Base-by-base conservation (phyloP, 129 eudicot genomes). In the Mikania micrantha region DNA sequence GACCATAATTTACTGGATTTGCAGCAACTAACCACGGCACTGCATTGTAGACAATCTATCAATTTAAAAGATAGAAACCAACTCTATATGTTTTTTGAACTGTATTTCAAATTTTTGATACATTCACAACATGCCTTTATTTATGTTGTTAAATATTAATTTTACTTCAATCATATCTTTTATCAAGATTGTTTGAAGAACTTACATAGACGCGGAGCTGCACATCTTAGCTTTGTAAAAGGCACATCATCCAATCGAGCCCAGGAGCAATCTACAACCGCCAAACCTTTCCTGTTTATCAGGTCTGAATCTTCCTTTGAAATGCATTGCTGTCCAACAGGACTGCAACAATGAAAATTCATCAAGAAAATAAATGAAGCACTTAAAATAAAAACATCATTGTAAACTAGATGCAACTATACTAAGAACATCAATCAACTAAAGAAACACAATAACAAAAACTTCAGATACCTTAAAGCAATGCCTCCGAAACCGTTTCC, bases 1-100 rank as follows among this genome's bases (percentile, higher is more conserved):
- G 84, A n/a, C 99, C 99, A 75, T 94, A 94, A 71, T 94, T 94
- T 69, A 94, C 96, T 45, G 99, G 99, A 76, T 94, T 94, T 17
- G 99, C 99, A 67, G 99, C 99, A 56, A 87, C 99, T 78, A 94
- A 78, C 99, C 99, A 94, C 25, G 99, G 99, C 66, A 94, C 96
- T 89, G 87, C 76, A 78, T 72, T 49, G 32, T 35, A 80, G 52
- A 50, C 34, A 60, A 65, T 17, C 59, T 15, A 41, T 63, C 69
- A 73, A 60, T 42, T 75, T 64, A 21, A 36, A 41, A 64, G 19
- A 5, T 65, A 71, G 3, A 38, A 49, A 39, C 17, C 25, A 35
- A 7, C 1, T 27, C 1, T 34, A 57, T 57, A 57, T 2, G 31
- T n/a, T 57, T 27, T 40, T 40, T 27, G 29, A 40, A 70, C 34